Conservation (phyloP, 2,329 filamentous ascomycete genomes). For the Cercospora canescens region DNA sequence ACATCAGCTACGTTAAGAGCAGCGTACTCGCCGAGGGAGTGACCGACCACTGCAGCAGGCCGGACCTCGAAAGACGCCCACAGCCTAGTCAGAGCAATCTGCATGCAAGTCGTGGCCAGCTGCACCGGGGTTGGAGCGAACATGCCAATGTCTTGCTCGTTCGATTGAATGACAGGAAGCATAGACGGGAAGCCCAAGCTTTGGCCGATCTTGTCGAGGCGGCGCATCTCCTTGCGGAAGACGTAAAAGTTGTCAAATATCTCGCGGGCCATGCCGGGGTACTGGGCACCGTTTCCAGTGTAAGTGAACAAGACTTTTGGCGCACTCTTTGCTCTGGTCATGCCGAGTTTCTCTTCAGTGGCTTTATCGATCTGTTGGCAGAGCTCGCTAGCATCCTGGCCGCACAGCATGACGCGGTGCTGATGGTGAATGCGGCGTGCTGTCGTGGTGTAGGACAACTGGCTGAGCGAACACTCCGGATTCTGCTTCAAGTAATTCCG, state of each 20-base stretch:
- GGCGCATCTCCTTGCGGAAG: slow-evolving; percentile 52
- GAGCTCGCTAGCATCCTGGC: no score
- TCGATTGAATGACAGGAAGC: no score
- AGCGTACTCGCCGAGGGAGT: slow-evolving; percentile 72
- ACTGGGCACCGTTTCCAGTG: slow-evolving; percentile 55
- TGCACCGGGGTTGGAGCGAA: slow-evolving; percentile 52
- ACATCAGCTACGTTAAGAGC: slow-evolving; percentile 71
- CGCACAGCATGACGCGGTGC: slow-evolving; percentile 52
- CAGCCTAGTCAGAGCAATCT: slow-evolving; percentile 55
- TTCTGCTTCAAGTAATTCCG: slow-evolving; percentile 49
- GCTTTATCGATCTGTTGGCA: slow-evolving; percentile 50
- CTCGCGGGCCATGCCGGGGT: slow-evolving; percentile 52
- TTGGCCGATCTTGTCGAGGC: slow-evolving; percentile 51
- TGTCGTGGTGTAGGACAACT: slow-evolving; percentile 54
- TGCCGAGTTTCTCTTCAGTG: slow-evolving; percentile 46
- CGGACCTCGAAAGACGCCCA: slow-evolving; percentile 57
- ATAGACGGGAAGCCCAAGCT: no score
- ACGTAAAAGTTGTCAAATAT: slow-evolving; percentile 50
- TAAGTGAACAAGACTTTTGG: slow-evolving; percentile 55
- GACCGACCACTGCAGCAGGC: slow-evolving; percentile 53
- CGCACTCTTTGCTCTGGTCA: slow-evolving; percentile 49
- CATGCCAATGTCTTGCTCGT: no score
- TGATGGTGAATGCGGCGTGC: slow-evolving; percentile 56
- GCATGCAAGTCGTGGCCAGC: slow-evolving; percentile 55
- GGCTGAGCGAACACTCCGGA: slow-evolving; percentile 47